Evolutionary conservation across 2,329 filamentous ascomycete genomes (phyloP).

Genomic region (Ascosphaera apis): DNA sequence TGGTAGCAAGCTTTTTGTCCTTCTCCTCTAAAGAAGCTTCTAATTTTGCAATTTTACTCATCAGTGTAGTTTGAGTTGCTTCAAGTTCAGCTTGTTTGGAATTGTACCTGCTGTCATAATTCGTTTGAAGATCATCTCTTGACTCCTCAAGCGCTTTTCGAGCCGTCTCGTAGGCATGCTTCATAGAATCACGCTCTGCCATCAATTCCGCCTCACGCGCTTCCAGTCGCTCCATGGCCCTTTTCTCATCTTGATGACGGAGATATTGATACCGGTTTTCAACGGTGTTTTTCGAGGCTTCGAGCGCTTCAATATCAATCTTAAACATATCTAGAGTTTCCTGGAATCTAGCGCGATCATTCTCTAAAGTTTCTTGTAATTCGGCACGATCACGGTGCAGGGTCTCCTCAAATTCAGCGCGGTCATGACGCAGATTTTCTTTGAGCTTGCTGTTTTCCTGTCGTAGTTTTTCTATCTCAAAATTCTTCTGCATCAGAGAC

Average conservation of each 20-base stretch:
- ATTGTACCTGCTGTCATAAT: slow-evolving; percentile 13
- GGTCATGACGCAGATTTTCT: slow-evolving; percentile 23
- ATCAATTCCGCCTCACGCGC: slow-evolving; percentile 21
- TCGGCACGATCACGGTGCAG: slow-evolving; percentile 20
- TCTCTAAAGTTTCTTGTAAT: slow-evolving; percentile 23
- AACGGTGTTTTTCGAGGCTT: slow-evolving; percentile 21
- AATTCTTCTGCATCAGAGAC: slow-evolving; percentile 28
- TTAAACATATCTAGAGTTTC: slow-evolving; percentile 16
- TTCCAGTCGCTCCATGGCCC: slow-evolving; percentile 13
- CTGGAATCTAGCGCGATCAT: slow-evolving; percentile 22
- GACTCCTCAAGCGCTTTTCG: slow-evolving; percentile 17
- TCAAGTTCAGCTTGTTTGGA: slow-evolving; percentile 11
- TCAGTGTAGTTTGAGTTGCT: slow-evolving; percentile 13
- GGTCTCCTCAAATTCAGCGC: slow-evolving; percentile 21
- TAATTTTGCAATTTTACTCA: slow-evolving; percentile 13
- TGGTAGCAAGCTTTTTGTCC: slow-evolving; percentile 9
- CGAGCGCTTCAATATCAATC: slow-evolving; percentile 14
- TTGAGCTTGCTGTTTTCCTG: slow-evolving; percentile 23
- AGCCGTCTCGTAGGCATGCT: slow-evolving; percentile 14
- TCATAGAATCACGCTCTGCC: slow-evolving; percentile 15
- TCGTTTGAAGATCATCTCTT: slow-evolving; percentile 14
- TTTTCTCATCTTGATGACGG: slow-evolving; percentile 17
- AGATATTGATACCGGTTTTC: slow-evolving; percentile 26
- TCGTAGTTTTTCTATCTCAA: slow-evolving; percentile 22
- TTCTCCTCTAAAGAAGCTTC: slow-evolving; percentile 5